phyloP scores from a whole-genome alignment of 441 rosid species.

The Brassica hybrid region DNA sequence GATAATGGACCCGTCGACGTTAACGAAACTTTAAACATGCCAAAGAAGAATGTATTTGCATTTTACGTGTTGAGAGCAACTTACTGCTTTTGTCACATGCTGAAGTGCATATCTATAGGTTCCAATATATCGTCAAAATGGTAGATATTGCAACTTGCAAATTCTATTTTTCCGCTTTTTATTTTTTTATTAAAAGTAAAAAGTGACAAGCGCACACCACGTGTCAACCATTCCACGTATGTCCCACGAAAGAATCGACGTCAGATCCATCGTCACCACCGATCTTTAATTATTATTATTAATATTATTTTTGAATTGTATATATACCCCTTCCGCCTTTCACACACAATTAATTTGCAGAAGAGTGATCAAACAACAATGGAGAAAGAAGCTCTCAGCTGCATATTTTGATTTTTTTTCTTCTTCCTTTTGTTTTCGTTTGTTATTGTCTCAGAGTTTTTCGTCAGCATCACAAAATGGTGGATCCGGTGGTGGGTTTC shows the following conservation, averaged over 20 bases:
- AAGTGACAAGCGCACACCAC: too few relatives aligned
- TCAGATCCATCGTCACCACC: too few relatives aligned
- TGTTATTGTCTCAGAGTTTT: background rate
- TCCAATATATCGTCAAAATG: background rate
- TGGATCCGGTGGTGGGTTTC: background rate
- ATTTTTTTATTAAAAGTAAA: too few relatives aligned
- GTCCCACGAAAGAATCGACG: too few relatives aligned
- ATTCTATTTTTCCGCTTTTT: background rate
- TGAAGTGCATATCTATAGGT: background rate
- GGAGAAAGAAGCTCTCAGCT: background rate
- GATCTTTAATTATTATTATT: too few relatives aligned
- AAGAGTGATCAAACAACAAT: background rate
- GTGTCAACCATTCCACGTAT: too few relatives aligned
- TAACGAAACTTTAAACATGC: background rate
- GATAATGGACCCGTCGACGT: background rate
- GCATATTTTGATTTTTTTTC: background rate
- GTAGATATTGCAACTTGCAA: background rate
- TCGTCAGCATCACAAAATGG: background rate
- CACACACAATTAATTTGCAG: background rate
- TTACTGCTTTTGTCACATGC: background rate
- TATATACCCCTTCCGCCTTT: background rate
- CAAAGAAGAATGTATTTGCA: background rate
- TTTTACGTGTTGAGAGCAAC: background rate
- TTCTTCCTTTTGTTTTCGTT: background rate
- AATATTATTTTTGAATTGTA: too few relatives aligned